These are phyloP conservation scores for Lactarius hengduanensis DNA, from an alignment of 768 basidiomycete species.

Conservation along the genomic window DNA sequence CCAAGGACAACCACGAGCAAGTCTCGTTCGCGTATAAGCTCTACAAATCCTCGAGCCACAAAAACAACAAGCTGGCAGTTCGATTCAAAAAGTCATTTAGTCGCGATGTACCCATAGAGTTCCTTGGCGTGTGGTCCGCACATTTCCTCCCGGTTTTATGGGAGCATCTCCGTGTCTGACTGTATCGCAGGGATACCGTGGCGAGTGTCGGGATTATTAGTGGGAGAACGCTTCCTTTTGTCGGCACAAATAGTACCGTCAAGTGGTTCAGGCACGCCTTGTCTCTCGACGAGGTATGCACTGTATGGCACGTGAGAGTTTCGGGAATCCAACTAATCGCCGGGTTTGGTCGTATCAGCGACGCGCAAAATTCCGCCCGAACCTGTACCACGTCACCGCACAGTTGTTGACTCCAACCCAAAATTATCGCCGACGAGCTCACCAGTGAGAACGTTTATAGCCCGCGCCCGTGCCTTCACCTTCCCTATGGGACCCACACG, in stretches of 20 bases:
- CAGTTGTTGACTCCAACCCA: constrained; percentile 9
- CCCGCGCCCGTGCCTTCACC: background rate
- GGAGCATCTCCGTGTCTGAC: background rate
- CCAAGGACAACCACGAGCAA: constrained; percentile 65
- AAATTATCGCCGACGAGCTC: constrained; percentile 30
- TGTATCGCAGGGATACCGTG: constrained; percentile 66
- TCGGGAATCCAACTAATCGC: background rate
- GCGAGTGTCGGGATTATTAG: constrained; percentile 68
- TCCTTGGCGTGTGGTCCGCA: constrained; percentile 72
- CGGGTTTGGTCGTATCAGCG: constrained; percentile 35
- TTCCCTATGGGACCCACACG: background rate
- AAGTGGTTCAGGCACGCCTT: constrained; percentile 75
- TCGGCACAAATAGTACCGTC: constrained; percentile 58
- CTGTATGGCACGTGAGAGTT: background rate
- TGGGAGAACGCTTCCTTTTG: constrained; percentile 64
- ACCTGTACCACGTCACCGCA: constrained; percentile 63
- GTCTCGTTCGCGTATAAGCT: constrained; percentile 72
- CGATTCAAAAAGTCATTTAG: constrained; percentile 76
- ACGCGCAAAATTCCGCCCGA: constrained; percentile 63
- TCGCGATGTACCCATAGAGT: constrained; percentile 63
- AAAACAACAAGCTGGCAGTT: constrained; percentile 47
- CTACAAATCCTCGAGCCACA: constrained; percentile 54
- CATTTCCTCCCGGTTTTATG: background rate
- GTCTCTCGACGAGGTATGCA: constrained; percentile 67
- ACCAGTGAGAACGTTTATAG: constrained; percentile 9